phyloP scores from a whole-genome alignment of 2,329 filamentous ascomycete genomes.

The Capronia coronata region DNA sequence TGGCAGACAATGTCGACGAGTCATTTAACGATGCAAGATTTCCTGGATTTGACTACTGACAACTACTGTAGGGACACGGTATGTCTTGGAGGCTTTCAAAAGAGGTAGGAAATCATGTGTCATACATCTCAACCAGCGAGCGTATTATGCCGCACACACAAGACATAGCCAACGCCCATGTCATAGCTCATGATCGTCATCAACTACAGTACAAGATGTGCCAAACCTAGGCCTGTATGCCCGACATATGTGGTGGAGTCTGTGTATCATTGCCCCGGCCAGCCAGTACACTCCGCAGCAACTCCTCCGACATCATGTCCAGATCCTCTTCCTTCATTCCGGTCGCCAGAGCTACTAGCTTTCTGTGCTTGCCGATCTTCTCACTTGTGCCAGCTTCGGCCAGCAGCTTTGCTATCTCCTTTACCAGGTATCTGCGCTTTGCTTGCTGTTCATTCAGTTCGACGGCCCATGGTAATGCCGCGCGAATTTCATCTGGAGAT shows the following conservation, averaged over 20 bases:
- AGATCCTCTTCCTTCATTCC: conserved; percentile 44
- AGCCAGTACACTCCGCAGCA: conserved; percentile 40
- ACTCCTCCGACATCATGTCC: conserved; percentile 42
- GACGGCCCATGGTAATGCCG: conserved; percentile 32
- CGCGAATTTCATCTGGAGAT: conserved; percentile 31
- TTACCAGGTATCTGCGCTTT: conserved; percentile 22
- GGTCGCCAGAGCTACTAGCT: conserved; percentile 42
- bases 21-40: too few species aligned
- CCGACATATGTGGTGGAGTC: conserved; percentile 14
- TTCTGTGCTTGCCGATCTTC: conserved; percentile 43
- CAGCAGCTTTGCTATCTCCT: conserved; percentile 26
- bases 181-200: neutral
- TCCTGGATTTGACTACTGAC: too few species aligned
- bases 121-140: neutral
- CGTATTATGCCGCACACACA: neutral
- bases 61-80: too few species aligned
- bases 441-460: conserved; percentile 41
- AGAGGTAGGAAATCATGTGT: neutral
- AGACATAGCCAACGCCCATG: neutral
- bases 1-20: too few species aligned
- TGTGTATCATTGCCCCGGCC: conserved; percentile 12
- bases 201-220: neutral
- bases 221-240: neutral
- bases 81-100: too few species aligned
- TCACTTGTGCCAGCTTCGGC: conserved; percentile 41